These are phyloP conservation scores for Metarhizium guizhouense DNA, from an alignment of 2,329 filamentous ascomycete species.

Conservation along the genomic window DNA sequence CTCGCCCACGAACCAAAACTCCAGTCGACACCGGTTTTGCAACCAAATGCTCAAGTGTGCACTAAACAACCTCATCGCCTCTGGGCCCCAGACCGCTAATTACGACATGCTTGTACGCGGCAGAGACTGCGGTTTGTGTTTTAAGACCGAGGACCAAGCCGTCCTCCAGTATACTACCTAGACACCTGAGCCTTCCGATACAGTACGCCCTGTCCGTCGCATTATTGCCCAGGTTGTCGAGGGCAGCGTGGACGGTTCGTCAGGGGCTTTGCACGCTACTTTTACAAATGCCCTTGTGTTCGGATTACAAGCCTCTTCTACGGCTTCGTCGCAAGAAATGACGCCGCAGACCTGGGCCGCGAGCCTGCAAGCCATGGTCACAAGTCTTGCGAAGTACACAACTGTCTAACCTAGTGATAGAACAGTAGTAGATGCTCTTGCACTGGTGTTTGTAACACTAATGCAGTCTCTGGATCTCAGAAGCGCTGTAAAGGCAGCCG, in stretches of 20 bases:
- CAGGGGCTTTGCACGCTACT: neutral
- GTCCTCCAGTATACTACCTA: slow-evolving; percentile 8
- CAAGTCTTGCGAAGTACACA: slow-evolving; percentile 55
- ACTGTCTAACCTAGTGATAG: slow-evolving; percentile 56
- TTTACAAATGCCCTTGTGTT: slow-evolving; percentile 42
- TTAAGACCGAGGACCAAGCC: slow-evolving; percentile 37
- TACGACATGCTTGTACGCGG: slow-evolving; percentile 20
- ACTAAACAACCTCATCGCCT: slow-evolving; percentile 3
- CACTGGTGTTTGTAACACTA: slow-evolving; percentile 45
- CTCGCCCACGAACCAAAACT: no score
- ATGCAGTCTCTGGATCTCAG: slow-evolving; percentile 36
- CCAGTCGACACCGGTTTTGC: no score
- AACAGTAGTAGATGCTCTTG: slow-evolving; percentile 67
- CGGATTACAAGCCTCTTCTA: slow-evolving; percentile 5
- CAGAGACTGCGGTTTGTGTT: slow-evolving; percentile 9
- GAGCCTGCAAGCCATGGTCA: slow-evolving; percentile 48
- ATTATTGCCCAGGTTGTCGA: slow-evolving; percentile 49
- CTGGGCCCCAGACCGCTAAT: slow-evolving; percentile 14
- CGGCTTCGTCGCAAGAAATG: neutral
- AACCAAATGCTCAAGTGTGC: no score
- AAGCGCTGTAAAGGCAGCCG: slow-evolving; percentile 38
- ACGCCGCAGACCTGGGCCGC: slow-evolving; percentile 25
- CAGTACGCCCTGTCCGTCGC: neutral
- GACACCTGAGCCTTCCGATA: neutral
- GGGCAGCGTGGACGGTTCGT: slow-evolving; percentile 55